Base-by-base conservation (phyloP, 2,329 filamentous ascomycete genomes). In the Diaporthe vaccinii region DNA sequence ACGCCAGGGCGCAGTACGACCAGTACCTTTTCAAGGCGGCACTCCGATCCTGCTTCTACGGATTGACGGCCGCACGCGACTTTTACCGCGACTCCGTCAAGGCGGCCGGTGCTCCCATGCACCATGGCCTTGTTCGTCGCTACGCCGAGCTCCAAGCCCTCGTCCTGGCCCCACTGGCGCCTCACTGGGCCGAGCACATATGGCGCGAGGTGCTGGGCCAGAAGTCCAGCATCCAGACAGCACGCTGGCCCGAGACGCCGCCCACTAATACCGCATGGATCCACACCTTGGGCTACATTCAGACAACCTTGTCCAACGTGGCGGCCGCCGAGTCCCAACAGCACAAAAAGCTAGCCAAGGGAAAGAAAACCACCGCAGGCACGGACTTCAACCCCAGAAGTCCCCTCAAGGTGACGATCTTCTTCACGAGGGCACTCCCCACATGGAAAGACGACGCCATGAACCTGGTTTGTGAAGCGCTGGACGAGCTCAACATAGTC, bases 391-490 rank as follows among this genome's bases (percentile, higher is more conserved):
- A 55, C 51, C 51, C 51, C 51, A 55, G 51, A 55, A 28, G 51
- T 55, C 51, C 51, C n/a, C 31, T 55, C 51, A 55, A 55, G 51
- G 51, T 55, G 51, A 55, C 51, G 25, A 55, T 55, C n/a, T 55
- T 55, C 51, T 55, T 55, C 51, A 55, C 51, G 51, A 55, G 51
- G 51, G 51, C 51, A 55, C 51, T 55, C 51, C 51, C 51, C 51
- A 55, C 51, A 55, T 55, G 51, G 51, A 55, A 55, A 55, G 51
- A 55, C 51, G 51, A 55, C 51, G 51, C 51, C 51, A 55, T 55
- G 51, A 55, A 55, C 51, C 51, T 55, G 51, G 51, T 55, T 28
- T 55, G 51, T 55, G 51, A 55, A 55, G 51, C 51, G 51, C 51
- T 55, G 51, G 51, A 55, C 51, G 51, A 55, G 51, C 51, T 55